Percentiles rank a stretch among this genome's conserved stretches.
Conservation (phyloP, 345 rosid genomes). For the Rhizophora apiculata region DNA sequence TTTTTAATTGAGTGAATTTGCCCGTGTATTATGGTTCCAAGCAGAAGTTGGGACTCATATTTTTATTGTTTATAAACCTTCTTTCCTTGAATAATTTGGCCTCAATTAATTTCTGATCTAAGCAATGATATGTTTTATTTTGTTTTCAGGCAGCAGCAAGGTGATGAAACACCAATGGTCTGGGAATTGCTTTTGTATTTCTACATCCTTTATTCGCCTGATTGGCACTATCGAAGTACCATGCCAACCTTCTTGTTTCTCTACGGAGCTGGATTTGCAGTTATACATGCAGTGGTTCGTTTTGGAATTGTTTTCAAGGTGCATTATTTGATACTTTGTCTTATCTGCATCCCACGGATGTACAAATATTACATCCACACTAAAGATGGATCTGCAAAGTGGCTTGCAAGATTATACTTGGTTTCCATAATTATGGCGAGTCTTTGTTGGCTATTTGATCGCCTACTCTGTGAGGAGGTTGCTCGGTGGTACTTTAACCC, state of each 20-base stretch:
- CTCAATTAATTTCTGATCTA: neutral
- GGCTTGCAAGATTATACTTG: constrained; percentile 65
- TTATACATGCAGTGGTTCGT: constrained; percentile 57
- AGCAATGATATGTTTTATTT: neutral
- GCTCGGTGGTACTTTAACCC: constrained; percentile 71
- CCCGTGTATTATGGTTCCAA: too few relatives aligned
- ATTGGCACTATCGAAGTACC: constrained; percentile 93
- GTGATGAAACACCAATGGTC: constrained; percentile 98
- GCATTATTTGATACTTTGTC: constrained; percentile 70
- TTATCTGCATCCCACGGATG: constrained; percentile 85
- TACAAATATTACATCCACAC: constrained; percentile 96
- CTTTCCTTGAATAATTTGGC: too few relatives aligned
- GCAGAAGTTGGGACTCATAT: too few relatives aligned
- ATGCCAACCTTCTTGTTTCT: constrained; percentile 95
- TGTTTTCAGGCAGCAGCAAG: constrained; percentile 77
- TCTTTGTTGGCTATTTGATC: constrained; percentile 72
- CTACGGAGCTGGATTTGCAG: constrained; percentile 79
- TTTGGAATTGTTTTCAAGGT: constrained; percentile 85
- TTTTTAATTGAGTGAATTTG: too few relatives aligned
- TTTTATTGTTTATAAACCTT: too few relatives aligned
- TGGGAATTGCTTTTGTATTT: constrained; percentile 97
- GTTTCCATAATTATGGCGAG: constrained; percentile 56
- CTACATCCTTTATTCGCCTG: constrained; percentile 94
- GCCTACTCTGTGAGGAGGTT: constrained; percentile 52
- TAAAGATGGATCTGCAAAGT: constrained; percentile 56